Conservation (phyloP, 164 flowering plant genomes). For the Sedum album region DNA sequence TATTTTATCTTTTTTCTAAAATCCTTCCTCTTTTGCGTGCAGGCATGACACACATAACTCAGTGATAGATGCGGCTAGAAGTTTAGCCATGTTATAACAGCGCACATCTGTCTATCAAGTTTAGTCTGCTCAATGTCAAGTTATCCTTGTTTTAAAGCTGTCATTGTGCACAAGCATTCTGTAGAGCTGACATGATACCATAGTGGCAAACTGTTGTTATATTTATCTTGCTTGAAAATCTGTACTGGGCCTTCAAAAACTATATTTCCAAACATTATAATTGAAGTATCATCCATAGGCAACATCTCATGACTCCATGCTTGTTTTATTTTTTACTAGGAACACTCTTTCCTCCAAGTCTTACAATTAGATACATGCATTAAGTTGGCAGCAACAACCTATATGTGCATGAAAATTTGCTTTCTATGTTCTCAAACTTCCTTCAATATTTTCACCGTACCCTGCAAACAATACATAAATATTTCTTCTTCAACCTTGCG, state of each 20-base stretch:
- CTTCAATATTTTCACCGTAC: not conserved
- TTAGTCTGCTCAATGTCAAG: not conserved
- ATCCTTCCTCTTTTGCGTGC: not conserved
- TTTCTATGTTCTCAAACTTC: not conserved
- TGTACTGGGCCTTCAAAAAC: not conserved
- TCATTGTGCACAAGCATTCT: not conserved
- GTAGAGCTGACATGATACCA: not conserved
- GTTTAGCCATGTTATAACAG: not conserved
- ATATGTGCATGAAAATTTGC: too few species aligned
- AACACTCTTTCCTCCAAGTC: too few species aligned
- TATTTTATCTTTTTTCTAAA: too few species aligned
- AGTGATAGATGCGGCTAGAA: not conserved
- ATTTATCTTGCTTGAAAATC: too few species aligned
- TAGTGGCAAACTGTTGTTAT: too few species aligned
- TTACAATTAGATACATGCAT: too few species aligned
- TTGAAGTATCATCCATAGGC: too few species aligned
- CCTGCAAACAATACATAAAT: not conserved
- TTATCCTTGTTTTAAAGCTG: not conserved
- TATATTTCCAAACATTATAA: not conserved
- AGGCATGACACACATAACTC: not conserved
- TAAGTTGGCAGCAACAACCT: not conserved
- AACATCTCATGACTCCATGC: too few species aligned
- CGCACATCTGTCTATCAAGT: not conserved
- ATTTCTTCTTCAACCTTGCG: slow-evolving; percentile 1
- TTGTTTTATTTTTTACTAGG: too few species aligned